Evolutionary conservation across 768 basidiomycete species (phyloP).

Genomic region (Termitomyces sp.): DNA sequence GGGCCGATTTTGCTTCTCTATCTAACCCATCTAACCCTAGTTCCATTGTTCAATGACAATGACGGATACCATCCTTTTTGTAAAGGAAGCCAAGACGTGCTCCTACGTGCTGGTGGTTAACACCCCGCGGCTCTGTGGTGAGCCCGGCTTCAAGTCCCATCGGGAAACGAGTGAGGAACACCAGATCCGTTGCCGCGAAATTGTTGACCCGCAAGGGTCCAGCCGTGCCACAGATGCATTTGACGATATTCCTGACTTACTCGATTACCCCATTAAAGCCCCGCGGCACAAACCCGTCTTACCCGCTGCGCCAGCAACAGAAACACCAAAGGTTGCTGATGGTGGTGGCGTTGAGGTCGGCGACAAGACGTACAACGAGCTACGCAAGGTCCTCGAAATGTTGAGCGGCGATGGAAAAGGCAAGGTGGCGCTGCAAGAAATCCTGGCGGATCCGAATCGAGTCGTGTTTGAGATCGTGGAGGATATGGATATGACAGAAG

Average conservation of each 20-base stretch:
- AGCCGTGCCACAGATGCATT: slow-evolving; percentile 21
- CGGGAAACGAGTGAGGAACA: slow-evolving; percentile 64
- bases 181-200: slow-evolving; percentile 75
- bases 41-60: slow-evolving; percentile 97
- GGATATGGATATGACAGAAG: slow-evolving; percentile 35
- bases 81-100: slow-evolving; percentile 93
- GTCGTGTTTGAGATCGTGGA: slow-evolving; percentile 43
- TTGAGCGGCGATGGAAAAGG: slow-evolving; percentile 25
- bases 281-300: slow-evolving; percentile 48
- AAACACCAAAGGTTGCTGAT: slow-evolving; percentile 2
- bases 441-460: slow-evolving; percentile 37
- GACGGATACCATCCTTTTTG: slow-evolving; percentile 84
- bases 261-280: slow-evolving; percentile 54
- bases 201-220: slow-evolving; percentile 42
- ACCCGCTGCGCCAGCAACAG: slow-evolving; percentile 32
- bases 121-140: slow-evolving; percentile 89
- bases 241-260: slow-evolving; percentile 35
- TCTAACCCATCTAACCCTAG: slow-evolving; percentile 31
- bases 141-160: slow-evolving; percentile 87
- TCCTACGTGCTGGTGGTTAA: slow-evolving; percentile 92
- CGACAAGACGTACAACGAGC: slow-evolving; percentile 24
- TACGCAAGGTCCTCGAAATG: slow-evolving; percentile 37
- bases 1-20: background rate
- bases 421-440: slow-evolving; percentile 38
- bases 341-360: slow-evolving; percentile 13